Evolutionary conservation across 257 asterid genomes (phyloP).

Genomic region (Echites panduratus): DNA sequence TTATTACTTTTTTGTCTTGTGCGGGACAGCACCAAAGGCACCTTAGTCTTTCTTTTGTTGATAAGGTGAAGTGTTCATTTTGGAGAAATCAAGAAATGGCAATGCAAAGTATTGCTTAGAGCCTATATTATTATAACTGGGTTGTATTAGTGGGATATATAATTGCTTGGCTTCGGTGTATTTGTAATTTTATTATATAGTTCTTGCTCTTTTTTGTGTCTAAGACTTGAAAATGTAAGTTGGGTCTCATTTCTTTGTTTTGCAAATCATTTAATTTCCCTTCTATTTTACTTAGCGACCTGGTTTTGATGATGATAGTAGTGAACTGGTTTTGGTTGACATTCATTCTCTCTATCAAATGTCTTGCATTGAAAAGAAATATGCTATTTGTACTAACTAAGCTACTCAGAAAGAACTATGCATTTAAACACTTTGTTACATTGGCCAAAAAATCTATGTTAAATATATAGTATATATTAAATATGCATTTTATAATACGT

Average conservation of each 20-base stretch:
- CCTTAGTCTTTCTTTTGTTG: no score
- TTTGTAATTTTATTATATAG: not conserved
- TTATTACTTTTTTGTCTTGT: no score
- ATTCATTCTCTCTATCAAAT: not conserved
- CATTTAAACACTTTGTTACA: no score
- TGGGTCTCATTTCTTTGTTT: not conserved
- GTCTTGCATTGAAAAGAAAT: not conserved
- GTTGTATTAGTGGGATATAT: not conserved
- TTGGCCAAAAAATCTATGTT: no score
- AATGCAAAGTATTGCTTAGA: not conserved
- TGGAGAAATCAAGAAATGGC: not conserved
- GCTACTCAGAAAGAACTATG: not conserved
- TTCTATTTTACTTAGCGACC: not conserved
- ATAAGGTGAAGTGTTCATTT: not conserved
- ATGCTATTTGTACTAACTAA: not conserved
- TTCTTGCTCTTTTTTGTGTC: not conserved
- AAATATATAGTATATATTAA: no score
- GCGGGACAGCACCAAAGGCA: no score
- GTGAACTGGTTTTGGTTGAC: not conserved
- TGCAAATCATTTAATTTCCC: not conserved
- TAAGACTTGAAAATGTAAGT: not conserved
- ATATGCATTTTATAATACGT: no score
- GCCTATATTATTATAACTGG: not conserved
- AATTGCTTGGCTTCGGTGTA: not conserved
- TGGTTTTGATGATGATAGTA: not conserved